Conservation (phyloP, 441 rosid species). For the Populus hybrid region DNA sequence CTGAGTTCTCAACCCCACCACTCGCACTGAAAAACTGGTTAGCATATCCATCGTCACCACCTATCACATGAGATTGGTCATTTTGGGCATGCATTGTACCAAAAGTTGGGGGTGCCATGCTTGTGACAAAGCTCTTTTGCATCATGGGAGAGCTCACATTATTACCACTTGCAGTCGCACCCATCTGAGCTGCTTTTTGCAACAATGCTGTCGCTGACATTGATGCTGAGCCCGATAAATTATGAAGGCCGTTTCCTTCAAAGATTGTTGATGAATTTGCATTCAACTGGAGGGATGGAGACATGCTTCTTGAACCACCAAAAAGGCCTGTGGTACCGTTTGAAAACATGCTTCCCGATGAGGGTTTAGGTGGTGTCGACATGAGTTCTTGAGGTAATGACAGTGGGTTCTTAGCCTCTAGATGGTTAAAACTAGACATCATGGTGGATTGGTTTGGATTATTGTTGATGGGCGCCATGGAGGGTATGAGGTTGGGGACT, state of each 20-base stretch:
- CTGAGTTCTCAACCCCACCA: slow-evolving; percentile 10
- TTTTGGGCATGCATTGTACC: slow-evolving; percentile 13
- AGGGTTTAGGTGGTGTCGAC: slow-evolving; percentile 14
- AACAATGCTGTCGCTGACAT: slow-evolving; percentile 58
- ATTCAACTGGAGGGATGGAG: slow-evolving; percentile 24
- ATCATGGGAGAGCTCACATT: slow-evolving; percentile 23
- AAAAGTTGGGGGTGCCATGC: slow-evolving; percentile 35
- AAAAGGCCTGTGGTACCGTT: slow-evolving; percentile 15
- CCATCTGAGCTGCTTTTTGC: slow-evolving; percentile 63
- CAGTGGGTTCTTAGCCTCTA: slow-evolving; percentile 16
- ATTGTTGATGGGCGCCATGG: slow-evolving; percentile 20
- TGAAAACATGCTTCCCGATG: slow-evolving; percentile 22
- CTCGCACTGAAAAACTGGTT: slow-evolving; percentile 27
- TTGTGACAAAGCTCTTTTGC: slow-evolving; percentile 24
- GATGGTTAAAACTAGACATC: slow-evolving; percentile 11
- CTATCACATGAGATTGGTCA: slow-evolving; percentile 6
- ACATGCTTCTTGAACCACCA: slow-evolving; percentile 10
- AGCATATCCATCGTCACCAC: slow-evolving; percentile 13
- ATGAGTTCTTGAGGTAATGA: slow-evolving; percentile 17
- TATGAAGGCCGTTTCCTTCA: slow-evolving; percentile 7
- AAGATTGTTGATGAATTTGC: slow-evolving; percentile 22
- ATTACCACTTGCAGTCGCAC: slow-evolving; percentile 30
- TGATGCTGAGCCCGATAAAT: slow-evolving; percentile 15
- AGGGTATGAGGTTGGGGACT: slow-evolving; percentile 19
- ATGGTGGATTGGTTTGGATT: slow-evolving; percentile 10